Evolutionary conservation across 2,329 filamentous ascomycete species (phyloP).

Genomic region (Penicillium sp.): DNA sequence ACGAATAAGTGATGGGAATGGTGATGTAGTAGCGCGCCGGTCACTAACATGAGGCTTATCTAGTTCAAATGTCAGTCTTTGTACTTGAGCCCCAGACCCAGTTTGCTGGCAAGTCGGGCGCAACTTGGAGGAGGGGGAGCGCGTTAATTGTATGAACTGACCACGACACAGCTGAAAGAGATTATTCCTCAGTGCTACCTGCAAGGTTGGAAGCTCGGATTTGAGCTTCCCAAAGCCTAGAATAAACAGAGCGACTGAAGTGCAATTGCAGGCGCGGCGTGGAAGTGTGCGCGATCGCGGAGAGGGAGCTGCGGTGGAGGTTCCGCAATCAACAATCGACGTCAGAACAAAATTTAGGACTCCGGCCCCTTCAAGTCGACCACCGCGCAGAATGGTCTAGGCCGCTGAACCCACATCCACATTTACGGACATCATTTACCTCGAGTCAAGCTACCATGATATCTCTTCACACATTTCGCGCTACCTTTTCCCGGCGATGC

Average conservation of each 20-base stretch:
- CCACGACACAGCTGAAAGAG: slow-evolving; percentile 2
- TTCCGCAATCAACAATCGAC: slow-evolving; percentile 36
- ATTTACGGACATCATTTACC: background rate
- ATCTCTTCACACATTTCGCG: slow-evolving; percentile 27
- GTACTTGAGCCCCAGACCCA: background rate
- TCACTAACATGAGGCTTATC: background rate
- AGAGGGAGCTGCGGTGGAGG: slow-evolving; percentile 33
- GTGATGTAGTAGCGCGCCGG: background rate
- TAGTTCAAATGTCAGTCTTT: background rate
- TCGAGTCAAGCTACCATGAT: slow-evolving; percentile 23
- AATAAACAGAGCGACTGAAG: background rate
- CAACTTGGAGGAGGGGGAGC: slow-evolving; percentile 14
- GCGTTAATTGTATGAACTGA: slow-evolving; percentile 5
- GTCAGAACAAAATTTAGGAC: slow-evolving; percentile 34
- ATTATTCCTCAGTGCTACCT: slow-evolving; percentile 2
- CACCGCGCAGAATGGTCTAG: slow-evolving; percentile 18
- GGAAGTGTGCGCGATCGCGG: slow-evolving; percentile 23
- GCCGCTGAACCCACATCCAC: slow-evolving; percentile 1
- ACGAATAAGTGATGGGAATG: background rate
- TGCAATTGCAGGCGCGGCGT: slow-evolving; percentile 15
- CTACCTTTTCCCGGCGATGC: slow-evolving; percentile 25
- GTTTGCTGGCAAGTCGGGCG: slow-evolving; percentile 1
- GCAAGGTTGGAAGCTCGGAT: background rate
- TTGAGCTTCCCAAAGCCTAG: background rate
- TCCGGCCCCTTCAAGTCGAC: slow-evolving; percentile 12